phyloP scores from a whole-genome alignment of 306 rosid genomes.

The Ormosia semicastrata region DNA sequence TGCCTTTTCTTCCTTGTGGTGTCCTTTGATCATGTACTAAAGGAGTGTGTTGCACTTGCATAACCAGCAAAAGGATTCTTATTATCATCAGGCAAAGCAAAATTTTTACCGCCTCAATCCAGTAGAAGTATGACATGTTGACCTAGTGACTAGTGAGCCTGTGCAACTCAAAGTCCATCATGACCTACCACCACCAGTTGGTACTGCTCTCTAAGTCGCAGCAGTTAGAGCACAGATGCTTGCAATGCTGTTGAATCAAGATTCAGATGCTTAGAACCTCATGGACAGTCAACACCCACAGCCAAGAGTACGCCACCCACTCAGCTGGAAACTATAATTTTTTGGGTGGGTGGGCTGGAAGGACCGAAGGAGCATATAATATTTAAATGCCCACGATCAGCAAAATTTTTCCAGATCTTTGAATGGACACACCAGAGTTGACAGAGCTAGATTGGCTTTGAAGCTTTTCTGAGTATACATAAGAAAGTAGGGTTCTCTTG shows the following conservation, averaged over 20 bases:
- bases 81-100: background rate
- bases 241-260: background rate
- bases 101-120: background rate
- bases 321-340: background rate
- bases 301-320: background rate
- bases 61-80: background rate
- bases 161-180: background rate
- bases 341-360: background rate
- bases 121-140: background rate
- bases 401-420: slow-evolving; percentile 7
- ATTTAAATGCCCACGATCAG: background rate
- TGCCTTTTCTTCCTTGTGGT: background rate
- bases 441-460: background rate
- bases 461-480: background rate
- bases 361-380: background rate
- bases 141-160: background rate
- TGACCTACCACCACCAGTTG: background rate
- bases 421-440: background rate
- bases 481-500: background rate
- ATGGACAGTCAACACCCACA: slow-evolving; percentile 6
- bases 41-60: background rate
- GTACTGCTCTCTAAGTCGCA: background rate
- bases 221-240: background rate
- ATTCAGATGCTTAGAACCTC: background rate
- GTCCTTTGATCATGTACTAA: background rate